Evolutionary conservation across 805 yeast genomes (phyloP), one percentile per base, ranked within the genome.

Genomic region (Helenozyma baotianmanensis): DNA sequence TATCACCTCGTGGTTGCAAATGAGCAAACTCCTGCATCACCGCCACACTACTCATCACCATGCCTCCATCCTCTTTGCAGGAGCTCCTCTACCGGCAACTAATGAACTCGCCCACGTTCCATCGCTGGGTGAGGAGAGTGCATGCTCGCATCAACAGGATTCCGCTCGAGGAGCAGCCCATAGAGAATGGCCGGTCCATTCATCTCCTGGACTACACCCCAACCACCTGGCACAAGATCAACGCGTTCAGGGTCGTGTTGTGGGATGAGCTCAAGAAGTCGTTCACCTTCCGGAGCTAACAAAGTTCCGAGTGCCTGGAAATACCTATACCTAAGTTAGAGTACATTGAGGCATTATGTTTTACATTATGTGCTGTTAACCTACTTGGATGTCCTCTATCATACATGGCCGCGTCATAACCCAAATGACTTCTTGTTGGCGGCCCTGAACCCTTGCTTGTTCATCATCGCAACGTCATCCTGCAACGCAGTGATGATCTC

Each of bases 401-500:
- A n/a, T n/a, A n/a, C n/a, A n/a, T n/a, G n/a, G n/a, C n/a, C n/a
- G 8, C 19, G 5, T 17, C 19, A 17, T 5, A 17, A 17, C 8
- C 19, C 19, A 8, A 17, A 17, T 17, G 38, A 23, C n/a, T 25
- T 28, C 23, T 30, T 37, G 29, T 30, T 30, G 22, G 36, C 83
- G 38, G 64, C 66, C 38, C 68, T 68, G 61, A 87, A 76, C 2
- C 76, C 72, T 34, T 64, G 68, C 47, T 74, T 76, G 36, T 73
- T 73, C 5, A 79, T 79, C 74, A 85, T 68, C 2, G 82, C 76
- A 21, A 87, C 88, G 50, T 86, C 90, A 51, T 86, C 78, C 35
- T 78, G 78, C 43, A 81, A 62, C 2, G 95, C 84, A 30, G 86
- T 70, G 38, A 85, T 74, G 32, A 87, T 82, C 32, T 80, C 76